Evolutionary conservation across 129 eudicot species (phyloP), one percentile per base, ranked within the genome.

Genomic region (Ambrosia artemisiifolia): DNA sequence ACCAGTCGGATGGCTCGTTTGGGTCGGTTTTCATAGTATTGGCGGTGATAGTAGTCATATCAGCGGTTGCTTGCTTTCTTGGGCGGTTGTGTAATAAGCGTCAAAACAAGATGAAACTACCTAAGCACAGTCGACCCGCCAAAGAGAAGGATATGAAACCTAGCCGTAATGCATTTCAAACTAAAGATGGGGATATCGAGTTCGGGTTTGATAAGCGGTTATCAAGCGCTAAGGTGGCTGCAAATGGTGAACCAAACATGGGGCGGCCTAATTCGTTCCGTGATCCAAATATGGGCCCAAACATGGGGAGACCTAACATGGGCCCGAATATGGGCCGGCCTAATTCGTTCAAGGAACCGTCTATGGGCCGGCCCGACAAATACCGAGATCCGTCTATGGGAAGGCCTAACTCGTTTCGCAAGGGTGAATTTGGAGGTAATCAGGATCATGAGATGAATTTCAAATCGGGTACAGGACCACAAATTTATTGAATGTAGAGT

Each of bases 171-270:
- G 73, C 78, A 3, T 78, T 78, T 68, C 84, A 75, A 48, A 80
- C 84, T 0, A 80, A 76, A 75, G 84, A 80, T 38, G 84, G 84
- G 4, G 84, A 80, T 44, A 75, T 80, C 6, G 84, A 80, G 60
- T 80, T 80, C 18, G 84, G 84, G 49, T 80, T 80, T 49, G 84
- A 80, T 75, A 80, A 80, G 56, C 10, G 77, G 71, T 70, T 75
- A 69, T 64, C 84, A 10, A 75, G 77, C 49, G 73, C 80, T 46
- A 80, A 80, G 54, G 80, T 80, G 73, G 81, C 80, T 46, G 73
- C 84, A 63, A 80, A 80, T 63, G 77, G 72, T 9, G 80, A 70
- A 18, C 84, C 82, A 3, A 64, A 38, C 59, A 70, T 30, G 64
- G 64, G 64, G 5, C 14, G 61, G 68, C 74, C 74, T 16, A 75